Evolutionary conservation across 768 basidiomycete genomes (phyloP).

Genomic region (Mycena chlorophos): DNA sequence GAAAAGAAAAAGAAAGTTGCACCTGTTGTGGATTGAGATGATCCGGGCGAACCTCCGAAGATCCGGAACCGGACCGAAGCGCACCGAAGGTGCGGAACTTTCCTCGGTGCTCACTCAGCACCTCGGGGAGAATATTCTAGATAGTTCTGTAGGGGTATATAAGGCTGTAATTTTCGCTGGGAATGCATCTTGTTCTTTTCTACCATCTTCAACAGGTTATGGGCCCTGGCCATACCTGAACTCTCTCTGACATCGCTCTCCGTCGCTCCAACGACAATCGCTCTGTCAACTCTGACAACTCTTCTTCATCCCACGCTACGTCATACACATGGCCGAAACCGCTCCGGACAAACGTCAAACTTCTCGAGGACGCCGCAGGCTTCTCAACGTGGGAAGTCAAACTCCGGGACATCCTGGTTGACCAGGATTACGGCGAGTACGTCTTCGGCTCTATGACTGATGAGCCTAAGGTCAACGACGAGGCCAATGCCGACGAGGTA

Average conservation of each 20-base stretch:
- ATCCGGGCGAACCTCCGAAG: no score
- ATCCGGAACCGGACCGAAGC: no score
- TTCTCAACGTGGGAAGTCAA: neutral
- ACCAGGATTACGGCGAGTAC: neutral
- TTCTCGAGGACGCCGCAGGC: neutral
- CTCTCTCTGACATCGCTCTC: neutral
- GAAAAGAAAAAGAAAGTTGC: no score
- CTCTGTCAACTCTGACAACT: neutral
- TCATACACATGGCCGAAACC: neutral
- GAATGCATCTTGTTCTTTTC: no score
- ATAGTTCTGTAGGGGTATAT: no score
- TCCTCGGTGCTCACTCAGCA: no score
- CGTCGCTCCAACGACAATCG: neutral
- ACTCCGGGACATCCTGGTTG: neutral
- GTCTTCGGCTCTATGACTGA: neutral
- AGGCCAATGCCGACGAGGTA: neutral
- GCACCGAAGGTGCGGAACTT: no score
- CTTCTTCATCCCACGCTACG: neutral
- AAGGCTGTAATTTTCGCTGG: no score
- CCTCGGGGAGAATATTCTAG: no score
- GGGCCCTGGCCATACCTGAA: neutral
- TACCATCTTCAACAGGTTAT: conserved; percentile 1
- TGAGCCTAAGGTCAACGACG: neutral
- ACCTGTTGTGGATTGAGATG: no score
- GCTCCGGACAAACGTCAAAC: neutral